Conservation (phyloP, 805 yeast genomes). For the Lachancea fermentati region DNA sequence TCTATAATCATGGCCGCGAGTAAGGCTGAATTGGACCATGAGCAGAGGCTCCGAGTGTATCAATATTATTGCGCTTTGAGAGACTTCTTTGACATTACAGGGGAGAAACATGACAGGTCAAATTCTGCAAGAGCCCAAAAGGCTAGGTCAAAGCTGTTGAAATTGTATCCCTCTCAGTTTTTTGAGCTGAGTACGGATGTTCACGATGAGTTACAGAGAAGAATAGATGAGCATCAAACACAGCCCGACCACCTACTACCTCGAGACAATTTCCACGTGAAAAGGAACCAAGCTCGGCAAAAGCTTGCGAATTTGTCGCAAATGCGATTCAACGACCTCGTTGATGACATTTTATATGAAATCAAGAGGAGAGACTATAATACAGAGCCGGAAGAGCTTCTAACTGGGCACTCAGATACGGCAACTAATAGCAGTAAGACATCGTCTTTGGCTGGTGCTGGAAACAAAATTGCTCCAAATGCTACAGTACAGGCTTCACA, state of each 20-base stretch:
- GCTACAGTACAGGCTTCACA: slow-evolving; percentile 55
- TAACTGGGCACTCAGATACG: not conserved
- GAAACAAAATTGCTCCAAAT: slow-evolving; percentile 14
- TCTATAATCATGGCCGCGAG: slow-evolving; percentile 6
- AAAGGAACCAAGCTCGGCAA: slow-evolving; percentile 91
- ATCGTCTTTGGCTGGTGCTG: slow-evolving; percentile 1
- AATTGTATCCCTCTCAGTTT: slow-evolving; percentile 77
- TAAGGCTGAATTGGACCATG: slow-evolving; percentile 7
- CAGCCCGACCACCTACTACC: slow-evolving; percentile 65
- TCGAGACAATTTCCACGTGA: slow-evolving; percentile 74
- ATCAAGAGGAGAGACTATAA: slow-evolving; percentile 70
- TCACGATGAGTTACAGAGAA: slow-evolving; percentile 81
- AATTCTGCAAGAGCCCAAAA: slow-evolving; percentile 55
- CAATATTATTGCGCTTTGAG: slow-evolving; percentile 25
- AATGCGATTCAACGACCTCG: slow-evolving; percentile 80
- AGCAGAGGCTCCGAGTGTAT: slow-evolving; percentile 15
- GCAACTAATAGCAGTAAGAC: not conserved
- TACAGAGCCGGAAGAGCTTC: slow-evolving; percentile 10
- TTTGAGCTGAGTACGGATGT: slow-evolving; percentile 91
- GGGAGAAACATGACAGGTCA: slow-evolving; percentile 27
- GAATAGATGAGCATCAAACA: slow-evolving; percentile 55
- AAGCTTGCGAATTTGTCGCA: slow-evolving; percentile 82
- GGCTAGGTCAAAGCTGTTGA: slow-evolving; percentile 80
- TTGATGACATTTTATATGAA: slow-evolving; percentile 82
- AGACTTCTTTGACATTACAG: slow-evolving; percentile 27